A percentile compares a stretch with the other conserved stretches of the same genome.
These are phyloP conservation scores for Psilocybe azurescens DNA, from an alignment of 768 basidiomycete genomes.

Conservation along the genomic window DNA sequence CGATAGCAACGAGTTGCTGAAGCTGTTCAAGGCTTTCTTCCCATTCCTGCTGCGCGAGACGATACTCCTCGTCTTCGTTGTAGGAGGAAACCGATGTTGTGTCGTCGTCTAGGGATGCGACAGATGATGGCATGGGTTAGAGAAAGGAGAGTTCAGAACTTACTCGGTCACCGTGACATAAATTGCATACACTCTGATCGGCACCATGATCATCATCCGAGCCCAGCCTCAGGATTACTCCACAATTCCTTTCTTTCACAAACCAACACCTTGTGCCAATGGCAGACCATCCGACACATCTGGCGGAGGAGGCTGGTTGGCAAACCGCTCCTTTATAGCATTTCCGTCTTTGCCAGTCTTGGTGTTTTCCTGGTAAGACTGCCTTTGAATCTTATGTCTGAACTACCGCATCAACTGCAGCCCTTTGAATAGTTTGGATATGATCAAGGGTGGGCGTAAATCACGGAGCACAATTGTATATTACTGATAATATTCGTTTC, in stretches of 20 bases:
- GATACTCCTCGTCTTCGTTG: slow-evolving; percentile 74
- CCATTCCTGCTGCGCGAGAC: slow-evolving; percentile 89
- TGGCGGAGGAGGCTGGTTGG: slow-evolving; percentile 70
- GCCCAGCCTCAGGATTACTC: slow-evolving; percentile 13
- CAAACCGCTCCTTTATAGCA: slow-evolving; percentile 76
- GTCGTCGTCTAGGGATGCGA: slow-evolving; percentile 66
- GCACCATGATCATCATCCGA: slow-evolving; percentile 12
- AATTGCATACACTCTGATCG: slow-evolving; percentile 21
- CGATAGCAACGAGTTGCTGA: slow-evolving; percentile 77
- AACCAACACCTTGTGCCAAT: slow-evolving; percentile 52
- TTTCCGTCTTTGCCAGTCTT: slow-evolving; percentile 81
- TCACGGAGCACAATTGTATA: slow-evolving; percentile 2
- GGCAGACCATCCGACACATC: slow-evolving; percentile 38
- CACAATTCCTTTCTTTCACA: slow-evolving; percentile 20
- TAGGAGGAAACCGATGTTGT: slow-evolving; percentile 58
- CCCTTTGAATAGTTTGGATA: slow-evolving; percentile 67
- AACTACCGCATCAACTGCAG: background rate
- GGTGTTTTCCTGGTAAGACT: slow-evolving; percentile 81
- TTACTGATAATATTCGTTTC: slow-evolving; percentile 2
- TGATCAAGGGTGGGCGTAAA: slow-evolving; percentile 75
- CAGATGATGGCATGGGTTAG: slow-evolving; percentile 63
- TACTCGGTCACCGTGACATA: slow-evolving; percentile 10
- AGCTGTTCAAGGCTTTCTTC: slow-evolving; percentile 88
- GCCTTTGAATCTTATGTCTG: slow-evolving; percentile 19
- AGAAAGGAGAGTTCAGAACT: slow-evolving; percentile 8